Conservation (phyloP, 176 grass and related monocot genomes). For the Triticum aestivum region DNA sequence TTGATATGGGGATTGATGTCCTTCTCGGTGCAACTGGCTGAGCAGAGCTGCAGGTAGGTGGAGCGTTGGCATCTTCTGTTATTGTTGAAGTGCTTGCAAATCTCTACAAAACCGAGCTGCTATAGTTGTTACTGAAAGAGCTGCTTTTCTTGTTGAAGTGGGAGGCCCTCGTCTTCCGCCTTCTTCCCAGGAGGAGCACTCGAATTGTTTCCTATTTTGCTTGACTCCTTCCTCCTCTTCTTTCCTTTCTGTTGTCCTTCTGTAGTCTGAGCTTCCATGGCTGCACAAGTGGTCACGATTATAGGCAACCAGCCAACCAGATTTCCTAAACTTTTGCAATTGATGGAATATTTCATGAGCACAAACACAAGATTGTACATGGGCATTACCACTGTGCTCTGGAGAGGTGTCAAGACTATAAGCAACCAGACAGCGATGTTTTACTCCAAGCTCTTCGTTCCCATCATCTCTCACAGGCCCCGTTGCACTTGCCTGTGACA, state of each 20-base stretch:
- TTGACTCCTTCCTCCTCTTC: slow-evolving; percentile 23
- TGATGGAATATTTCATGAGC: background rate
- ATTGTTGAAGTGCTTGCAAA: background rate
- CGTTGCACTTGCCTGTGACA: too few species aligned
- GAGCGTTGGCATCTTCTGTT: background rate
- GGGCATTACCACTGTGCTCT: slow-evolving; percentile 29
- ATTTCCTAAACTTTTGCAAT: background rate
- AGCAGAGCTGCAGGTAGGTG: too few species aligned
- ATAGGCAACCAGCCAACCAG: background rate
- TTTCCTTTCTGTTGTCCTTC: background rate
- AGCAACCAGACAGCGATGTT: slow-evolving; percentile 33
- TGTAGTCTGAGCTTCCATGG: slow-evolving; percentile 32
- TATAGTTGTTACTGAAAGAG: slow-evolving; percentile 38
- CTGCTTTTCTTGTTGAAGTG: slow-evolving; percentile 26
- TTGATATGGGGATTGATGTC: too few species aligned
- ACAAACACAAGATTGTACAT: background rate
- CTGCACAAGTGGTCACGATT: slow-evolving; percentile 14
- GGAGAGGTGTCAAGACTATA: slow-evolving; percentile 34
- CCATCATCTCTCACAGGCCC: slow-evolving; percentile 17
- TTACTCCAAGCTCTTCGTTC: slow-evolving; percentile 20
- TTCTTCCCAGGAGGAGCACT: slow-evolving; percentile 40
- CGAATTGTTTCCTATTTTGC: slow-evolving; percentile 35
- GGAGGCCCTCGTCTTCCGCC: slow-evolving; percentile 52
- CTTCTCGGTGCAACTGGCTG: too few species aligned
- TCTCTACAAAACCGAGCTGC: slow-evolving; percentile 35